Conservation (phyloP, 2,329 filamentous ascomycete species). For the Aspergillus sp. region DNA sequence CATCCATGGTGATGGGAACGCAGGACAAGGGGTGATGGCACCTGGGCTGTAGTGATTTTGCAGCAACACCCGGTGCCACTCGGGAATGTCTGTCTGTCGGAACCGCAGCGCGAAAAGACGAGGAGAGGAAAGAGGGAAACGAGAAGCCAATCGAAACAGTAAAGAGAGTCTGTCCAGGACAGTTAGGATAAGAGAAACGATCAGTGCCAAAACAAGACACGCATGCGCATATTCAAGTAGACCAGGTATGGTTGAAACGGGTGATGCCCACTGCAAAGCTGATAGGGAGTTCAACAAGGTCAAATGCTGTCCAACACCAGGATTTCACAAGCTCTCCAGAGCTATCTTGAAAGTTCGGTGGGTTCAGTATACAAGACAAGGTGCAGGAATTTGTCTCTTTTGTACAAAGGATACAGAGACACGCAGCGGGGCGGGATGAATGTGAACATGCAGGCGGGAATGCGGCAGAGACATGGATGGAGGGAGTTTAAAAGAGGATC, state of each 20-base stretch:
- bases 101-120: too few relatives aligned
- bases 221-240: constrained; percentile 48
- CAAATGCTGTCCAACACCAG: neutral
- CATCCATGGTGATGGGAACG: constrained; percentile 37
- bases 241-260: constrained; percentile 20
- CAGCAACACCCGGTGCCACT: neutral
- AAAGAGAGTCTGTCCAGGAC: constrained; percentile 2
- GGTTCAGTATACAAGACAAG: constrained; percentile 13
- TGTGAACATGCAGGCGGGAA: constrained; percentile 8
- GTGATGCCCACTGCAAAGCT: constrained; percentile 17
- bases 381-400: constrained; percentile 8
- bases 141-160: constrained; percentile 11
- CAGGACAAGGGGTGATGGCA: constrained; percentile 1
- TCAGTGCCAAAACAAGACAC: constrained; percentile 45
- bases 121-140: too few relatives aligned
- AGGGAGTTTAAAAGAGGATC: constrained; percentile 23
- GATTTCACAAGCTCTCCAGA: constrained; percentile 8
- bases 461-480: constrained; percentile 27
- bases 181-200: constrained; percentile 14
- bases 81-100: too few relatives aligned
- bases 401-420: constrained; percentile 9
- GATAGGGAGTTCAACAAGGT: constrained; percentile 6
- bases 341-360: constrained; percentile 10
- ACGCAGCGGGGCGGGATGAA: constrained; percentile 6
- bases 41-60: neutral